Evolutionary conservation across 441 rosid species (phyloP).

Genomic region (Populus hybrid): DNA sequence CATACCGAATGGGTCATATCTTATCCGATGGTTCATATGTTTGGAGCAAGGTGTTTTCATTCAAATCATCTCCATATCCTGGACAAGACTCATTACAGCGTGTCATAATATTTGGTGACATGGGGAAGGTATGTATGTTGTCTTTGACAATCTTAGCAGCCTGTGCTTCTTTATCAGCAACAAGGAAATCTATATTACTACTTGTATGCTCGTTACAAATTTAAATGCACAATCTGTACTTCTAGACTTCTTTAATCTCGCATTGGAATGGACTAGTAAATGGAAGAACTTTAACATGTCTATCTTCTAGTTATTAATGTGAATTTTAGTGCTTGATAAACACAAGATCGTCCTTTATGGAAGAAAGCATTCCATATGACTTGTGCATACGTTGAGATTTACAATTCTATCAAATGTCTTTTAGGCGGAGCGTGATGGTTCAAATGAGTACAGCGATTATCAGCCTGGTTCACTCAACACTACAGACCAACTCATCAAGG

Average conservation of each 20-base stretch:
- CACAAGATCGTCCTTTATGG: neutral
- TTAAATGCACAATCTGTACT: neutral
- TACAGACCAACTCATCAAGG: constrained; percentile 73
- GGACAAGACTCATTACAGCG: constrained; percentile 88
- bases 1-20: constrained; percentile 73
- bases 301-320: too few species aligned
- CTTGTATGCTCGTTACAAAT: neutral
- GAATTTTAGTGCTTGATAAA: neutral
- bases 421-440: constrained; percentile 95
- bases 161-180: neutral
- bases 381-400: neutral
- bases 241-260: neutral
- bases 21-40: constrained; percentile 44
- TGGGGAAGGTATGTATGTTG: constrained; percentile 74
- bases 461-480: constrained; percentile 84
- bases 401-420: constrained; percentile 14
- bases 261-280: too few species aligned
- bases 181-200: neutral
- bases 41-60: constrained; percentile 75
- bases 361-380: too few species aligned
- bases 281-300: neutral
- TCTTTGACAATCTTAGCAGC: neutral
- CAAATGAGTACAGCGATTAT: constrained; percentile 73
- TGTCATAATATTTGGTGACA: constrained; percentile 80
- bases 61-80: constrained; percentile 77